phyloP scores from a whole-genome alignment of 73 alveolate species.

The Uronychia setigera region DNA sequence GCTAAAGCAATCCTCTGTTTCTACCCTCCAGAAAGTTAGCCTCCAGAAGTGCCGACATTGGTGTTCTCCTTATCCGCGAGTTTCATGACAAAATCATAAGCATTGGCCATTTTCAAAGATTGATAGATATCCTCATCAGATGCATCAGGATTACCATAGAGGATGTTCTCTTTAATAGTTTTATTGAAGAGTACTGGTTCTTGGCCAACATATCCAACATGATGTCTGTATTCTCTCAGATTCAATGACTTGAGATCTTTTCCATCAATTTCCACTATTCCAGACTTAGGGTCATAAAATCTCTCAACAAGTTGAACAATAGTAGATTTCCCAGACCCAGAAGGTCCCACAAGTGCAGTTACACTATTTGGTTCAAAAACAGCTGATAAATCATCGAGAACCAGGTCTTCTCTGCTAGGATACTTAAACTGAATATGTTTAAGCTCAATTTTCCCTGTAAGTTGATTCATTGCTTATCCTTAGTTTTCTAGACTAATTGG shows the following conservation, averaged over 20 bases:
- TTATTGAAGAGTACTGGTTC: constrained; percentile 95
- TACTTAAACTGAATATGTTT: constrained; percentile 55
- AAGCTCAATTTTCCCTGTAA: constrained; percentile 54
- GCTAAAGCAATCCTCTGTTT: constrained; percentile 90
- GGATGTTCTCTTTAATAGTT: constrained; percentile 85
- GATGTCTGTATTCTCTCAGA: constrained; percentile 63
- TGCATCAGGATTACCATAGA: constrained; percentile 81
- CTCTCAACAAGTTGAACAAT: constrained; percentile 78
- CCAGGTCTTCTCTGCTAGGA: constrained; percentile 59
- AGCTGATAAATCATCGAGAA: constrained; percentile 15
- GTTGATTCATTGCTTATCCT: constrained; percentile 4
- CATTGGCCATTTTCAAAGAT: constrained; percentile 76
- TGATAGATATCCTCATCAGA: constrained; percentile 73
- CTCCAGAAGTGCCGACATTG: constrained; percentile 69
- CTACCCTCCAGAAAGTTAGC: constrained; percentile 85
- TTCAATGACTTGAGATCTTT: constrained; percentile 62
- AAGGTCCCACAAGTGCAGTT: constrained; percentile 83
- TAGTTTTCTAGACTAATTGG: constrained; percentile 30
- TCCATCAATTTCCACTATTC: constrained; percentile 68
- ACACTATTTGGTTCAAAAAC: constrained; percentile 60
- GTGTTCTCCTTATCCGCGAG: constrained; percentile 61
- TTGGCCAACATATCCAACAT: constrained; percentile 84
- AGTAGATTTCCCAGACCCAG: constrained; percentile 85
- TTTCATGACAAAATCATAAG: constrained; percentile 81
- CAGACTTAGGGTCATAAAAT: constrained; percentile 70